Evolutionary conservation across 257 asterid species (phyloP).

Genomic region (Ballota nigra): DNA sequence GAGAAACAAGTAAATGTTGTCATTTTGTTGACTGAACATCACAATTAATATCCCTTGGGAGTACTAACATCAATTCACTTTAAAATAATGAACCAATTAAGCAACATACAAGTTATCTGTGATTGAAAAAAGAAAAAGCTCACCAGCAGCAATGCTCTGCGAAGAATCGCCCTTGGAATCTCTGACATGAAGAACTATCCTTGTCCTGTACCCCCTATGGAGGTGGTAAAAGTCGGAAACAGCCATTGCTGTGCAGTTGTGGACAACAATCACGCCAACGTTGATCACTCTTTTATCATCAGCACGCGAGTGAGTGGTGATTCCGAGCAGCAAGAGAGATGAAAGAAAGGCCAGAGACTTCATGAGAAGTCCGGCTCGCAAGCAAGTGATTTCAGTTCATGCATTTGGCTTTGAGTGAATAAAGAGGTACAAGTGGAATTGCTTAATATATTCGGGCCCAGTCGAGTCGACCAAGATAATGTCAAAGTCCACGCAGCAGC

Average conservation of each 20-base stretch:
- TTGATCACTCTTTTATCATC: not conserved
- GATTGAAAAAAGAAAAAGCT: not conserved
- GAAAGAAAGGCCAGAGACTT: not conserved
- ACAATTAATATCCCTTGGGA: too few relatives aligned
- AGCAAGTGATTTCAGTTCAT: not conserved
- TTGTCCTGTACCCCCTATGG: constrained; percentile 11
- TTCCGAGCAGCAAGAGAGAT: constrained; percentile 3
- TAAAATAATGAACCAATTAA: too few relatives aligned
- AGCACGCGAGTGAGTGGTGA: constrained; percentile 2
- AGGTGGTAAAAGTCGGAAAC: constrained; percentile 21
- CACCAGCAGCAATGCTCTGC: constrained; percentile 24
- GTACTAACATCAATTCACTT: too few relatives aligned
- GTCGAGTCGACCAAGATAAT: not conserved
- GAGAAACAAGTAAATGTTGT: too few relatives aligned
- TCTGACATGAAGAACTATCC: constrained; percentile 21
- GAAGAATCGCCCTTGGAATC: constrained; percentile 30
- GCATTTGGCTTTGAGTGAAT: not conserved
- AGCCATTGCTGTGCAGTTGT: constrained; percentile 26
- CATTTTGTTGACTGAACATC: too few relatives aligned
- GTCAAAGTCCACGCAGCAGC: constrained; percentile 1
- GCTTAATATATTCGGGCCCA: not conserved
- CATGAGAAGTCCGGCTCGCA: constrained; percentile 3
- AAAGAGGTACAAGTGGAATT: not conserved
- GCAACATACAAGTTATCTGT: too few relatives aligned
- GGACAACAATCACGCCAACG: constrained; percentile 22